A percentile compares a stretch with the other conserved stretches of the same genome.
Evolutionary conservation across 2,329 filamentous ascomycete genomes (phyloP).

Genomic region (Claviceps sorghi): DNA sequence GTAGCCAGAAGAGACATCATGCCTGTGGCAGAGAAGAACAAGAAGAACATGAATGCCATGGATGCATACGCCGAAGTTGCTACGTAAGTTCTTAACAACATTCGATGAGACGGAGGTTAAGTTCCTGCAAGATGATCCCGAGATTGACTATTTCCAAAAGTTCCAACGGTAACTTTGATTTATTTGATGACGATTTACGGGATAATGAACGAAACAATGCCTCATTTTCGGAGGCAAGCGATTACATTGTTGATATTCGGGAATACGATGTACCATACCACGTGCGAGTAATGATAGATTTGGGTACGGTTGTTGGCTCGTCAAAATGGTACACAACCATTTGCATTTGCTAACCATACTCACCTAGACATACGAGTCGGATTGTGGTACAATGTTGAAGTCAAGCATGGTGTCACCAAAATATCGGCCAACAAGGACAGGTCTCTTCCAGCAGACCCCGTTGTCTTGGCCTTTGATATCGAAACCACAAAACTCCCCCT

Average conservation of each 20-base stretch:
- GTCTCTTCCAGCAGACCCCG: conserved; percentile 79
- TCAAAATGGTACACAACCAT: background rate
- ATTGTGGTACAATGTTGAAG: conserved; percentile 93
- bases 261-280: conserved; percentile 99
- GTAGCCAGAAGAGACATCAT: conserved; percentile 71
- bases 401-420: conserved; percentile 78
- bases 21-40: conserved; percentile 91
- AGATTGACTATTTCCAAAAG: conserved; percentile 24
- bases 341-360: conserved; percentile 11
- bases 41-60: conserved; percentile 90
- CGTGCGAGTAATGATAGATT: conserved; percentile 94
- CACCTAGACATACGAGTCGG: conserved; percentile 74
- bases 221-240: conserved; percentile 73
- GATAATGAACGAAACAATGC: conserved; percentile 66
- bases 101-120: background rate
- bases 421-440: conserved; percentile 75
- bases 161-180: conserved; percentile 71
- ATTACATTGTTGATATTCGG: conserved; percentile 95
- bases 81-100: conserved; percentile 39
- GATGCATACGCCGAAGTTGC: conserved; percentile 96
- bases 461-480: conserved; percentile 99
- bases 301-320: conserved; percentile 37
- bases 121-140: background rate
- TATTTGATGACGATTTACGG: conserved; percentile 84
- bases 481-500: conserved; percentile 91